phyloP scores from a whole-genome alignment of 148 eudicot species.

The Camellia lanceoleosa region DNA sequence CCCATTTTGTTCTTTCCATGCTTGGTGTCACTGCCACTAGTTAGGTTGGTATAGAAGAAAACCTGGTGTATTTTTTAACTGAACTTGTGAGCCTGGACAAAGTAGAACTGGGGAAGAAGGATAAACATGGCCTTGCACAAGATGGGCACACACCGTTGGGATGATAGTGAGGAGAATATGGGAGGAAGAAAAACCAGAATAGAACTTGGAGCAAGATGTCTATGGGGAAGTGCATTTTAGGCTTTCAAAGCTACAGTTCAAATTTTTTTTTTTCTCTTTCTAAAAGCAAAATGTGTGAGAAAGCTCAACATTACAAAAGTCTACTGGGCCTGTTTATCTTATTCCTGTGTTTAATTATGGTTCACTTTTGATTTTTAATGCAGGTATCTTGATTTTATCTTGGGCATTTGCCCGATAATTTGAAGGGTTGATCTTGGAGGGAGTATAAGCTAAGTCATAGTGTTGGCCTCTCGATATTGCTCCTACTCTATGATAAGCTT shows the following conservation, averaged over 20 bases:
- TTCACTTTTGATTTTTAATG: slow-evolving; percentile 1
- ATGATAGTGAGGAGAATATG: neutral
- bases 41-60: no score
- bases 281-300: neutral
- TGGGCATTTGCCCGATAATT: neutral
- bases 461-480: slow-evolving; percentile 20
- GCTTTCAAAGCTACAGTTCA: neutral
- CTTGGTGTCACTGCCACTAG: no score
- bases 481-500: slow-evolving; percentile 7
- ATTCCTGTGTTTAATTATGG: neutral
- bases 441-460: slow-evolving; percentile 13
- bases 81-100: neutral
- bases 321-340: neutral
- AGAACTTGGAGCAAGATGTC: slow-evolving; percentile 5
- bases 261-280: no score
- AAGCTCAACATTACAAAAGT: neutral
- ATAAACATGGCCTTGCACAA: neutral
- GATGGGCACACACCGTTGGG: neutral
- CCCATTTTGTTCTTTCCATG: no score
- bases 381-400: slow-evolving; percentile 13
- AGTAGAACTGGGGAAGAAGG: neutral
- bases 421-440: slow-evolving; percentile 13
- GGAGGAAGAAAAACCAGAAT: neutral
- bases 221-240: neutral
- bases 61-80: neutral